Percentiles rank a stretch among this genome's conserved stretches.
Evolutionary conservation across 352 stramenopile species (phyloP).

Genomic region (Pythium coloratum): DNA sequence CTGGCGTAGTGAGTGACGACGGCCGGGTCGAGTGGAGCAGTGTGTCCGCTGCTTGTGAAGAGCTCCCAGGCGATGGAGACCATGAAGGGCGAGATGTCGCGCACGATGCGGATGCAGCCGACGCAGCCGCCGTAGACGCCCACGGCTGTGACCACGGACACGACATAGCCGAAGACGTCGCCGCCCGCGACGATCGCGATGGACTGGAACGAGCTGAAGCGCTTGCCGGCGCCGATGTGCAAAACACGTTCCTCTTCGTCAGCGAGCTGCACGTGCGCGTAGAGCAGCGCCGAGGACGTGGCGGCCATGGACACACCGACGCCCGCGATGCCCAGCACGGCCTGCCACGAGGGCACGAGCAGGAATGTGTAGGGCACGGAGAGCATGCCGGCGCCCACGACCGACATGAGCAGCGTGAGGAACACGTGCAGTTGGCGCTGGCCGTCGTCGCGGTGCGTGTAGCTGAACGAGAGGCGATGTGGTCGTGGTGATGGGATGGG

Average conservation of each 20-base stretch:
- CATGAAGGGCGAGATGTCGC: slow-evolving; percentile 67
- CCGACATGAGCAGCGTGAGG: slow-evolving; percentile 76
- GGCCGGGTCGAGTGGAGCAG: slow-evolving; percentile 14
- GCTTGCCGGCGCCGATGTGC: slow-evolving; percentile 50
- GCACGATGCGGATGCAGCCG: slow-evolving; percentile 67
- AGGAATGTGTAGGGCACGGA: slow-evolving; percentile 74
- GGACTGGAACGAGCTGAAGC: slow-evolving; percentile 63
- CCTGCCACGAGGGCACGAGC: slow-evolving; percentile 41
- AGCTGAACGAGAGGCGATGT: slow-evolving; percentile 54
- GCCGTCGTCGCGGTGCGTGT: slow-evolving; percentile 30
- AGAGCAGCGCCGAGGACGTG: slow-evolving; percentile 57
- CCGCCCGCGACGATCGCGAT: slow-evolving; percentile 59
- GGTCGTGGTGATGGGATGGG: slow-evolving; percentile 50
- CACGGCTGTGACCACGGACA: slow-evolving; percentile 63
- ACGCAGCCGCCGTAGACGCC: slow-evolving; percentile 75
- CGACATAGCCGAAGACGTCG: slow-evolving; percentile 51
- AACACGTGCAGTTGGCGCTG: slow-evolving; percentile 66
- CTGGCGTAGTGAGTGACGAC: slow-evolving; percentile 29
- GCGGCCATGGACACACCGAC: slow-evolving; percentile 59
- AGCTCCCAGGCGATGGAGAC: slow-evolving; percentile 30
- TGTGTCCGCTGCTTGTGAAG: slow-evolving; percentile 10
- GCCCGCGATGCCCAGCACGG: slow-evolving; percentile 40
- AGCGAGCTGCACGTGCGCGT: slow-evolving; percentile 55
- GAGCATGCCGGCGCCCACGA: slow-evolving; percentile 70
- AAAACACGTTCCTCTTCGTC: slow-evolving; percentile 40